Percentiles rank a stretch among this genome's conserved stretches.
Evolutionary conservation across 805 yeast genomes (phyloP).

Genomic region (Clavispora asparagi): DNA sequence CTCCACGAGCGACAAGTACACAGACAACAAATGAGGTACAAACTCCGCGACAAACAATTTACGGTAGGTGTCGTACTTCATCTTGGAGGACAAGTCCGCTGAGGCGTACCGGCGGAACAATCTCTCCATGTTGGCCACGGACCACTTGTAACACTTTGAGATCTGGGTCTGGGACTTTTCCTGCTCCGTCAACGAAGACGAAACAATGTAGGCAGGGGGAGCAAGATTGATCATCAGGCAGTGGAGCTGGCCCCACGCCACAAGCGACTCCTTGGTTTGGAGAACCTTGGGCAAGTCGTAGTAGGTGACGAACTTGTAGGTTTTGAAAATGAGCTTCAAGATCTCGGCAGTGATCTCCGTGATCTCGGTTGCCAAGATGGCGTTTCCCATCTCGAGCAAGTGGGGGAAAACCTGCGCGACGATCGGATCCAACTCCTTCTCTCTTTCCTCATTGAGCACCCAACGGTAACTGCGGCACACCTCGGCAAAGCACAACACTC

Average conservation of each 20-base stretch:
- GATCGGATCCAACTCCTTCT: conserved; percentile 35
- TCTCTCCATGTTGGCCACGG: conserved; percentile 70
- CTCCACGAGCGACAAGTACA: conserved; percentile 62
- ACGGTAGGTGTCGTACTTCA: conserved; percentile 53
- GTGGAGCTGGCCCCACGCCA: conserved; percentile 74
- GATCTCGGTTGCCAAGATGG: conserved; percentile 24
- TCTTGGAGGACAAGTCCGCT: conserved; percentile 36
- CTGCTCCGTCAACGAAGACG: conserved; percentile 49
- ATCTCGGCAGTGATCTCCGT: conserved; percentile 57
- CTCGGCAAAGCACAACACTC: conserved; percentile 65
- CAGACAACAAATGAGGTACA: conserved; percentile 66
- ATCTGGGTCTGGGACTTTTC: conserved; percentile 58
- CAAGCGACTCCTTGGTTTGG: conserved; percentile 48
- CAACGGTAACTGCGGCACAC: conserved; percentile 69
- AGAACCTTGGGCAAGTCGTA: conserved; percentile 61
- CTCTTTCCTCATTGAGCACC: conserved; percentile 46
- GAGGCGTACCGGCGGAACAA: conserved; percentile 70
- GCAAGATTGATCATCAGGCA: conserved; percentile 57
- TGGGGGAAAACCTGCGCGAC: conserved; percentile 58
- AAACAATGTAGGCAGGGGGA: conserved; percentile 49
- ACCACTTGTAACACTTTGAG: conserved; percentile 73
- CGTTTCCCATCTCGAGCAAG: conserved; percentile 60
- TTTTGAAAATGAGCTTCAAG: conserved; percentile 66
- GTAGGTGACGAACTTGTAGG: conserved; percentile 71
- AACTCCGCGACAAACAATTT: conserved; percentile 49